Base-by-base conservation (phyloP, 805 yeast species). In the Teunomyces kruisii region DNA sequence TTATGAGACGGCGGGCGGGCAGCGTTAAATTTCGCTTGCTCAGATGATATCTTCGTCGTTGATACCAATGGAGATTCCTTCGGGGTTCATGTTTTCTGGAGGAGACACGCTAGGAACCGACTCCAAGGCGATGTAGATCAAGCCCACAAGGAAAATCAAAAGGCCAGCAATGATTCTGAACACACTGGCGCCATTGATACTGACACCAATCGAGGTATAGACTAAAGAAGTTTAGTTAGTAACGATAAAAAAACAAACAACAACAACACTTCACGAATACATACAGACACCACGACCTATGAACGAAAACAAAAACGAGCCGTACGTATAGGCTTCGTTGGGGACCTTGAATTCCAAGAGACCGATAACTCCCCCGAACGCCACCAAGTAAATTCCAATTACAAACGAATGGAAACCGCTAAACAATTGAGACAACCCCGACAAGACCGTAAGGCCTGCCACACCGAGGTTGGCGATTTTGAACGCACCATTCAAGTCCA, bases 61-160 rank as follows among this genome's bases (percentile, higher is more conserved):
- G 16, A 61, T 55, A 1, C 71, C 73, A 36, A 70, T 61, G 30
- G 67, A 48, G 14, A 70, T 54, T 1, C 75, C 73, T 50, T 72
- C 76, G 6, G 72, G 65, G 50, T 63, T 86, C 87, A 89, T 88
- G 66, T 85, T 88, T 46, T 79, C 86, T 14, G 96, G 97, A 24
- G 90, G 85, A 43, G 86, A 83, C 33, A 88, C 71, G 48, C 86
- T 78, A 14, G 91, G 89, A 22, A 86, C 64, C 41, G 85, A 84
- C 64, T 88, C 94, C 56, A 88, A 74, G 1, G 67, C 79, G 40
- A 76, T 59, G 64, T 74, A 88, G 2, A 65, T 77, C 16, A 80
- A 58, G 24, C 96, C 96, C 17, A 81, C 63, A 2, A 80, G 32
- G 32, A 80, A 75, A n/a, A 87, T 68, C 10, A 86, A 41, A 8